phyloP scores from a whole-genome alignment of 2,329 filamentous ascomycete genomes.

The Ophidiomyces ophidiicola region DNA sequence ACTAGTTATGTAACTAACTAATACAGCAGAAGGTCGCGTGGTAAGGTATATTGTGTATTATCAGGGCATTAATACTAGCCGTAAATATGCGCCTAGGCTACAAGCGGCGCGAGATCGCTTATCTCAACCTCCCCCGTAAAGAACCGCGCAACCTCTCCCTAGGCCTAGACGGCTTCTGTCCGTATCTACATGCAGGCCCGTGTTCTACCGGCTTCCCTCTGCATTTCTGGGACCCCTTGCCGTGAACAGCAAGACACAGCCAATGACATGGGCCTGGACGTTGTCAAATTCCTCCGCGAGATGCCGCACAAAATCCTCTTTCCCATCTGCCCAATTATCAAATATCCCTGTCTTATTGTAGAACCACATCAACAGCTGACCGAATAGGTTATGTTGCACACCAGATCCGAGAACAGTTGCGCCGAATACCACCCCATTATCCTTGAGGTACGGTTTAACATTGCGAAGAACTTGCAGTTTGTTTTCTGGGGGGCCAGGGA shows the following conservation, averaged over 20 bases:
- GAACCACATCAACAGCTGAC: background rate
- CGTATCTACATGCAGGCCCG: too few relatives aligned
- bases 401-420: constrained; percentile 29
- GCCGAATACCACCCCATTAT: constrained; percentile 30
- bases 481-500: constrained; percentile 23
- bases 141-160: too few relatives aligned
- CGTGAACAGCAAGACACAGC: background rate
- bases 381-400: constrained; percentile 20
- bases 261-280: constrained; percentile 11
- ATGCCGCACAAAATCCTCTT: background rate
- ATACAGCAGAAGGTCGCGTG: too few relatives aligned
- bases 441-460: constrained; percentile 24
- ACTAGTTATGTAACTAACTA: too few relatives aligned
- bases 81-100: too few relatives aligned
- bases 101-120: too few relatives aligned
- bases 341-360: constrained; percentile 1
- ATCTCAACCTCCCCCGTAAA: too few relatives aligned
- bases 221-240: constrained; percentile 2
- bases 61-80: too few relatives aligned
- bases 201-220: too few relatives aligned
- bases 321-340: constrained; percentile 1
- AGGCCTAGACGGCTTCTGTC: too few relatives aligned
- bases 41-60: too few relatives aligned
- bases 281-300: constrained; percentile 13
- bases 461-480: constrained; percentile 25